Evolutionary conservation across 768 basidiomycete species (phyloP), one percentile per base, ranked within the genome.

Genomic region (Amanita exitialis): DNA sequence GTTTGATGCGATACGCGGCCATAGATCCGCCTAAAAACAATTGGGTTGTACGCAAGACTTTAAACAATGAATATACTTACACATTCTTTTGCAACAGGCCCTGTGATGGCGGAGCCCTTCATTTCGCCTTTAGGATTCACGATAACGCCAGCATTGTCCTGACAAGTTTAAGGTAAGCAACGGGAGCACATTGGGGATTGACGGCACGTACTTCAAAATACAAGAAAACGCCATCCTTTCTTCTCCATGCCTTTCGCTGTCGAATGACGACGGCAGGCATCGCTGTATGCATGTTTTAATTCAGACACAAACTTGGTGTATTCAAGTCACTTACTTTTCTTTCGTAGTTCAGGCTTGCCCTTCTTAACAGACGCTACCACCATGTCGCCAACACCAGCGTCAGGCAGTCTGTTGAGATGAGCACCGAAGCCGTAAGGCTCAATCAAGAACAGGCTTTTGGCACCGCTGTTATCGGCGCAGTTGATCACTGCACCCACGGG

Each of bases 101-200:
- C 92, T 32, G 92, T 90, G 65, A 96, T 95, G 54, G 90, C 90
- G 47, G 90, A 94, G 45, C 95, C 95, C 78, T 99, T 99, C 96
- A 99, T 99, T 76, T 99, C 96, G 62, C 95, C 95, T 79, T 97
- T 97, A 64, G 90, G 86, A 76, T 96, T 97, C 62, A 97, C 92
- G 56, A 95, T 95, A 50, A 95, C 93, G 68, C 93, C 92, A 38
- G 92, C 93, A 65, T 94, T 94, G 71, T 95, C 92, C 86, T 86
- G 43, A 27, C 28, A 8, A 16, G 25, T 15, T 35, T 27, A 32
- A 49, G 41, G 49, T 49, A 10, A 49, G 35, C 38, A 43, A 10
- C 20, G 30, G 35, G 12, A 15, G n/a, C 21, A 18, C 28, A 27
- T 44, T 13, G 27, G 23, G 27, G 41, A 7, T 9, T 9, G 41